Evolutionary conservation across 2,329 filamentous ascomycete species (phyloP).

Genomic region (Trichoderma sp.): DNA sequence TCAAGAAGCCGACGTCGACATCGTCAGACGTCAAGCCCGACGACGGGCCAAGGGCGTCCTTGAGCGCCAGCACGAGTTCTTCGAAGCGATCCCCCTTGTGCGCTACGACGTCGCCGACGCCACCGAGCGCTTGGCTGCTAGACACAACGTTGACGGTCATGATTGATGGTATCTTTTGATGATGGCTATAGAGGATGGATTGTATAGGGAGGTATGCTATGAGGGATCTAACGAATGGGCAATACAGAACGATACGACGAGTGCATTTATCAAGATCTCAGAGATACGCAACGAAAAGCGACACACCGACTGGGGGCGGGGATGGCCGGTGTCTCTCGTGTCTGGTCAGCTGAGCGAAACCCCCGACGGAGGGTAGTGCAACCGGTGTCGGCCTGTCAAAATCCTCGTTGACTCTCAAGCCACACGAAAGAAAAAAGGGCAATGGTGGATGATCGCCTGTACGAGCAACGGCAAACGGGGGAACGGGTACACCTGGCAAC

Average conservation of each 20-base stretch:
- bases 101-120: constrained; percentile 28
- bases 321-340: constrained; percentile 26
- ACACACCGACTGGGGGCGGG: constrained; percentile 32
- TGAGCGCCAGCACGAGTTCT: constrained; percentile 71
- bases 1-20: constrained; percentile 72
- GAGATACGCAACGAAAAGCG: constrained; percentile 27
- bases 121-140: constrained; percentile 27
- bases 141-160: constrained; percentile 41
- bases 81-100: constrained; percentile 56
- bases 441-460: constrained; percentile 19
- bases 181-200: constrained; percentile 2
- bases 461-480: not conserved
- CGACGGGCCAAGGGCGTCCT: constrained; percentile 71
- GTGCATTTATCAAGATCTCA: not conserved
- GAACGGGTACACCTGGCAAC: constrained; percentile 28
- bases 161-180: constrained; percentile 27
- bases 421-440: not conserved
- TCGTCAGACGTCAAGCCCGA: constrained; percentile 82
- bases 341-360: constrained; percentile 26
- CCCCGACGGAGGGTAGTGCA: constrained; percentile 13
- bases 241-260: not conserved
- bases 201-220: constrained; percentile 13
- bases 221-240: not conserved
- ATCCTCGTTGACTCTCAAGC: constrained; percentile 4
- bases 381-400: constrained; percentile 24